A percentile compares a stretch with the other conserved stretches of the same genome.
These are phyloP conservation scores for Oryza glumipatula DNA, from an alignment of 176 grass and related monocot genomes.

Conservation along the genomic window DNA sequence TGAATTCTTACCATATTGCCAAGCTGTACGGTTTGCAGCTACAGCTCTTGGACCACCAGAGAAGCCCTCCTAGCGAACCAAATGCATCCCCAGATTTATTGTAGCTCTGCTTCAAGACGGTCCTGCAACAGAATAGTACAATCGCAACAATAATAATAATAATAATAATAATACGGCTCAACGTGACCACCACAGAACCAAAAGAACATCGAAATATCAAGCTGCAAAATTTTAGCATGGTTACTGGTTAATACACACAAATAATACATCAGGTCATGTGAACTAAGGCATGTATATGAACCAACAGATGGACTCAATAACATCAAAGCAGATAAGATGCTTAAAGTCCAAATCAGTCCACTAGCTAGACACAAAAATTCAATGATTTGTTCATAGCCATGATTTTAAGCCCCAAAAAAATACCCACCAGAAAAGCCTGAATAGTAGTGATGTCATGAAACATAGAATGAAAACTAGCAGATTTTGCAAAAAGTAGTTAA, in stretches of 20 bases:
- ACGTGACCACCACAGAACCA: not conserved
- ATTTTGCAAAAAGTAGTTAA: not conserved
- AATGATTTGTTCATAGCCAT: not conserved
- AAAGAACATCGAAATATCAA: conserved; percentile 2
- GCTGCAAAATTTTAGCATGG: not conserved
- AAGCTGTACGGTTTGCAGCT: not conserved
- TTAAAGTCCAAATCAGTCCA: not conserved
- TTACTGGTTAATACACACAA: not conserved
- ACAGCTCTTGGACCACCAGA: not conserved
- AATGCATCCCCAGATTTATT: not conserved
- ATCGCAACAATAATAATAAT: not conserved
- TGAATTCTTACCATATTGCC: not conserved
- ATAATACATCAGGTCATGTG: not conserved
- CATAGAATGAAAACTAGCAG: not conserved
- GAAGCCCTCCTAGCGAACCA: not conserved
- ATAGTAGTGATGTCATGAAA: not conserved
- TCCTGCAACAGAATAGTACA: not conserved
- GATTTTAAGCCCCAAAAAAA: not conserved
- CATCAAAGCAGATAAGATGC: not conserved
- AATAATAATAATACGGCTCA: not conserved
- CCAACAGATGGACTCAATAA: not conserved
- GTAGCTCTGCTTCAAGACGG: not conserved
- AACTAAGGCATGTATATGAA: not conserved
- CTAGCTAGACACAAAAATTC: conserved; percentile 1
- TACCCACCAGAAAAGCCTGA: not conserved